phyloP scores from a whole-genome alignment of 1,284 basidiomycete species.

The Austroboletus novae-zelandiae region DNA sequence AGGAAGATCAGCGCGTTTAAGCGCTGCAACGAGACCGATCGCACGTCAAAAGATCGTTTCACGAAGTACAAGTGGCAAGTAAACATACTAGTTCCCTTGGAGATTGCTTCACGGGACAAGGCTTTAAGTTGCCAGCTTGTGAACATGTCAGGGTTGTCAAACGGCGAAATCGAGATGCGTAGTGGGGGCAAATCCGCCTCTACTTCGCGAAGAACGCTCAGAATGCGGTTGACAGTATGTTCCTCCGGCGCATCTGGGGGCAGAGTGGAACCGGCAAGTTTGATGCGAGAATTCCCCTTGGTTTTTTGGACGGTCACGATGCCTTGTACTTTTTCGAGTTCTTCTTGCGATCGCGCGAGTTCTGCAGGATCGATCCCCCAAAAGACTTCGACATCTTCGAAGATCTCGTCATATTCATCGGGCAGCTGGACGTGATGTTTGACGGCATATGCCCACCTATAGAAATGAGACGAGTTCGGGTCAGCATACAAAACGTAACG shows the following conservation, averaged over 20 bases:
- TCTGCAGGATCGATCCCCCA: conserved; percentile 52
- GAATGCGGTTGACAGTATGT: conserved; percentile 5
- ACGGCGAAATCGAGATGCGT: conserved; percentile 30
- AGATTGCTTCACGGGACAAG: conserved; percentile 28
- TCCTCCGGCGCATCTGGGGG: neutral
- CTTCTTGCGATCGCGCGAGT: conserved; percentile 37
- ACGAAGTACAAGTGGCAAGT: neutral
- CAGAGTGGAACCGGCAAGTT: conserved; percentile 16
- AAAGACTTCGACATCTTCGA: conserved; percentile 50
- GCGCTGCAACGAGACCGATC: conserved; percentile 8
- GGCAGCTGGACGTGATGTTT: conserved; percentile 53
- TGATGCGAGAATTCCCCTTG: conserved; percentile 1
- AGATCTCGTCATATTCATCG: conserved; percentile 60
- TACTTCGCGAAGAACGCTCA: conserved; percentile 21
- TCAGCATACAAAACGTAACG: neutral
- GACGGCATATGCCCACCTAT: conserved; percentile 56
- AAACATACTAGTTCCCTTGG: conserved; percentile 27
- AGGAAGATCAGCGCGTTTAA: conserved; percentile 26
- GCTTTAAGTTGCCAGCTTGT: conserved; percentile 25
- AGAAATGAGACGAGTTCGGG: neutral
- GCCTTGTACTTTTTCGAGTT: conserved; percentile 35
- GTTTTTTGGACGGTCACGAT: conserved; percentile 18
- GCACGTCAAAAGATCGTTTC: neutral
- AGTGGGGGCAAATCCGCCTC: conserved; percentile 28
- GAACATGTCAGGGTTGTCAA: conserved; percentile 31